Base-by-base conservation (phyloP, 2,329 filamentous ascomycete genomes). In the Cryphonectria radicalis region DNA sequence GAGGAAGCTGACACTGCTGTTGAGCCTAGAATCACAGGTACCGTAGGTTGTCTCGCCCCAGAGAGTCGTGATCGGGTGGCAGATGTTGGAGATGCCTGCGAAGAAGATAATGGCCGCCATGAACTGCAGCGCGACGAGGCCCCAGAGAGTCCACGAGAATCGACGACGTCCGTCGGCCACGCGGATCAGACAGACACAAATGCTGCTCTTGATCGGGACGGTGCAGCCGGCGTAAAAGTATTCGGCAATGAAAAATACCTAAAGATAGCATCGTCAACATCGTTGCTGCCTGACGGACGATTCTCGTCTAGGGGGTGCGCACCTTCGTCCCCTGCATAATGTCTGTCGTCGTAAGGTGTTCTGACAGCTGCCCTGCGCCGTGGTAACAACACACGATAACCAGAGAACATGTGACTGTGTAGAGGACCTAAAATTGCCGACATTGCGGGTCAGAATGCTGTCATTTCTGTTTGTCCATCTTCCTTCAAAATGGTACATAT, bases 191-290 rank as follows among this genome's bases (percentile, higher is more conserved):
- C 76, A 77, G 40, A 79, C 66, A 57, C 77, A 78, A 65, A 79
- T 78, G 68, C 77, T 78, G 67, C 75, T 74, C 50, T 79, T 79
- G 72, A 79, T 77, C 28, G 74, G 74, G 2, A 75, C 74, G 1
- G 77, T 77, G 66, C 76, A 76, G 35, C 74, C 77, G n/a, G 79
- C 79, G 64, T 82, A 82, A 70, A 82, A 81, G 68, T 80, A 78
- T 69, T 82, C 80, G 55, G 80, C 80, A 32, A 80, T 80, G 62
- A 81, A 78, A 69, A 82, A 81, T 50, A 77, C 77, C 75, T 81
- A 75, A 63, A 70, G 65, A 40, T 6, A 74, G 64, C 62, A 75
- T 37, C 35, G 17, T 50, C 46, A 50, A 19, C 22, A 63, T 75
- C 73, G 73, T 78, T 74, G 73, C 28, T 75, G 74, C 63, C 66